A percentile compares a stretch with the other conserved stretches of the same genome.
Evolutionary conservation across 1,139 yeast species (phyloP).

Genomic region (Blastobotrys elegans): DNA sequence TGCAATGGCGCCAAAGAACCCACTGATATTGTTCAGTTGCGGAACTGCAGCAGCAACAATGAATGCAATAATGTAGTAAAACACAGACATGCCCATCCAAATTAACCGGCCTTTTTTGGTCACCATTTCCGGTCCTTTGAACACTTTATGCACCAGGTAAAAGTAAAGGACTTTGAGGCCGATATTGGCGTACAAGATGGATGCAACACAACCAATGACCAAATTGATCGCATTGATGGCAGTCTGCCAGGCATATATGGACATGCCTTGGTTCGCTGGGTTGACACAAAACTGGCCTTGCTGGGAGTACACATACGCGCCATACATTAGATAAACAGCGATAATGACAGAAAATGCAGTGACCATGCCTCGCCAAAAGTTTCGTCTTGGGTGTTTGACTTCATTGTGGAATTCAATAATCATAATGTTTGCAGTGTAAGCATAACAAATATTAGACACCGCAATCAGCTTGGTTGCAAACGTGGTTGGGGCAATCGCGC

Average conservation of each 20-base stretch:
- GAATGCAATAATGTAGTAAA: slow-evolving; percentile 42
- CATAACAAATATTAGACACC: slow-evolving; percentile 42
- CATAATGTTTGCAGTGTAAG: slow-evolving; percentile 45
- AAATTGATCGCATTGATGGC: slow-evolving; percentile 38
- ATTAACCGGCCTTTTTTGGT: slow-evolving; percentile 33
- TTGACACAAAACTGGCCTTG: slow-evolving; percentile 42
- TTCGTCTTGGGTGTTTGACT: slow-evolving; percentile 40
- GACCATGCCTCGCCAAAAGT: slow-evolving; percentile 44
- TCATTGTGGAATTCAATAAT: slow-evolving; percentile 44
- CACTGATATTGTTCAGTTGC: slow-evolving; percentile 43
- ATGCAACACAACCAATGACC: slow-evolving; percentile 40
- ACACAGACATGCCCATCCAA: slow-evolving; percentile 36
- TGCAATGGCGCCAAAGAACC: slow-evolving; percentile 48
- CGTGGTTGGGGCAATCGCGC: slow-evolving; percentile 28
- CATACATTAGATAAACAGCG: slow-evolving; percentile 38
- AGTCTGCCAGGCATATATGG: slow-evolving; percentile 35
- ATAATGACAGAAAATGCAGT: slow-evolving; percentile 39
- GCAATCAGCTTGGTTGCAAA: slow-evolving; percentile 33
- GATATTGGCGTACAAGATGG: slow-evolving; percentile 42
- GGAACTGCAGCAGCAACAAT: slow-evolving; percentile 51
- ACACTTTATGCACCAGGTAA: slow-evolving; percentile 34
- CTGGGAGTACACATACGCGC: slow-evolving; percentile 40
- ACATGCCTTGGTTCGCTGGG: slow-evolving; percentile 42
- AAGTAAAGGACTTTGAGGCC: slow-evolving; percentile 41
- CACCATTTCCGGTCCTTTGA: slow-evolving; percentile 33